phyloP scores from a whole-genome alignment of 2,329 filamentous ascomycete genomes.

The Pestalotiopsis sp. region DNA sequence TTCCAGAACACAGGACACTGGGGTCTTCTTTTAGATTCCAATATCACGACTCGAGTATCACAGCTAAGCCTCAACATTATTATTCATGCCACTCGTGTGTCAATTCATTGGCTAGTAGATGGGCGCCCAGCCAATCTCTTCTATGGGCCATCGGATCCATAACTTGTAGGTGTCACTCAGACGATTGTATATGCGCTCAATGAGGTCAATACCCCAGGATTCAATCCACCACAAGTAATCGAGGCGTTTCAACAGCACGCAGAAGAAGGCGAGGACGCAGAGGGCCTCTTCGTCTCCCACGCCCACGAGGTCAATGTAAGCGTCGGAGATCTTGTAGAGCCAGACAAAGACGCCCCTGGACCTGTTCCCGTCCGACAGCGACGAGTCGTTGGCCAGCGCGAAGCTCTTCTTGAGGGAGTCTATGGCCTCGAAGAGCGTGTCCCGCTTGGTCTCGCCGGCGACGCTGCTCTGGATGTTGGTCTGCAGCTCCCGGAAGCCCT shows the following conservation, averaged over 20 bases:
- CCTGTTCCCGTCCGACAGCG: slow-evolving; percentile 3
- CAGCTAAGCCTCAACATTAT: background rate
- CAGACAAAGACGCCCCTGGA: slow-evolving; percentile 1
- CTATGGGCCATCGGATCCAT: slow-evolving; percentile 10
- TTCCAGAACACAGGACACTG: background rate
- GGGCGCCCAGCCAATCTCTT: slow-evolving; percentile 10
- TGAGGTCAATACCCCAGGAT: slow-evolving; percentile 9
- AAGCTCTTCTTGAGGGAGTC: background rate
- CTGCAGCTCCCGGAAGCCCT: slow-evolving; percentile 3
- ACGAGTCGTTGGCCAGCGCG: background rate
- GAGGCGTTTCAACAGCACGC: background rate
- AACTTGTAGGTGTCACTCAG: slow-evolving; percentile 2
- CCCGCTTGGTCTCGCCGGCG: background rate
- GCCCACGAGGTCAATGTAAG: background rate
- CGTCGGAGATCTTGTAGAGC: background rate
- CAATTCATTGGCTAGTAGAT: background rate
- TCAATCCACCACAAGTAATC: slow-evolving; percentile 10
- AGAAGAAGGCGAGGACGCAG: slow-evolving; percentile 10
- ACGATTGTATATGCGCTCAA: slow-evolving; percentile 5
- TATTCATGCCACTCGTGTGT: background rate
- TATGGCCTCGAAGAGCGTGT: background rate
- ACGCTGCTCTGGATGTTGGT: background rate
- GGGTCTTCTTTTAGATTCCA: background rate
- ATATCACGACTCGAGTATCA: background rate
- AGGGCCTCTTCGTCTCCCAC: background rate